These are phyloP conservation scores for Chlamydomonas applanata DNA, from an alignment of 139 green algal species.

Conservation along the genomic window DNA sequence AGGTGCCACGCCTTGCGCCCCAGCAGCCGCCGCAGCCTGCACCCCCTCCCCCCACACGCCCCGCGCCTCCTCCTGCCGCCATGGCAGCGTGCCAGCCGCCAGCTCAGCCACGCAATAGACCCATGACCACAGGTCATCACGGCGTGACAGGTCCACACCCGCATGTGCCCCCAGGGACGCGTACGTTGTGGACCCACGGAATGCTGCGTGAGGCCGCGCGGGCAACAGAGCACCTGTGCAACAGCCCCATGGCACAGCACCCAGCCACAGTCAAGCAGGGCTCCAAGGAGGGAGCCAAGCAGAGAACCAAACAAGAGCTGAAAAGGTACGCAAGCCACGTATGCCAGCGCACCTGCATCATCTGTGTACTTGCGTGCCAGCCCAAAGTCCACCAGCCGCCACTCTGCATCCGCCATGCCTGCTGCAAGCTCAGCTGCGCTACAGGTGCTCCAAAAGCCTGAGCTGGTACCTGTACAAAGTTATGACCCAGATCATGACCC, in stretches of 20 bases:
- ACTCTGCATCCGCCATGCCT: constrained; percentile 24
- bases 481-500: not conserved
- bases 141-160: constrained; percentile 58
- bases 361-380: constrained; percentile 60
- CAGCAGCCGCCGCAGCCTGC: constrained; percentile 9
- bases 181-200: constrained; percentile 80
- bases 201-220: constrained; percentile 54
- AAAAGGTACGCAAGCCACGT: too few species aligned
- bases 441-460: not conserved
- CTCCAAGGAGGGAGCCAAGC: too few species aligned
- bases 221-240: constrained; percentile 41
- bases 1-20: constrained; percentile 13
- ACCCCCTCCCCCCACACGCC: not conserved
- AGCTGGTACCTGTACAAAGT: not conserved
- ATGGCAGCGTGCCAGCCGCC: constrained; percentile 43
- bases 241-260: too few species aligned
- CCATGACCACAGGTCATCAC: constrained; percentile 91
- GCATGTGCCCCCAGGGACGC: constrained; percentile 69
- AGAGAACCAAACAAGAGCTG: too few species aligned
- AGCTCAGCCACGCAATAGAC: constrained; percentile 87
- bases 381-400: constrained; percentile 78
- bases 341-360: constrained; percentile 35
- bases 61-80: constrained; percentile 23
- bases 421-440: too few species aligned
- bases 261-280: too few species aligned